Evolutionary conservation across 2,329 filamentous ascomycete species (phyloP).

Genomic region (Madurella fahalii): DNA sequence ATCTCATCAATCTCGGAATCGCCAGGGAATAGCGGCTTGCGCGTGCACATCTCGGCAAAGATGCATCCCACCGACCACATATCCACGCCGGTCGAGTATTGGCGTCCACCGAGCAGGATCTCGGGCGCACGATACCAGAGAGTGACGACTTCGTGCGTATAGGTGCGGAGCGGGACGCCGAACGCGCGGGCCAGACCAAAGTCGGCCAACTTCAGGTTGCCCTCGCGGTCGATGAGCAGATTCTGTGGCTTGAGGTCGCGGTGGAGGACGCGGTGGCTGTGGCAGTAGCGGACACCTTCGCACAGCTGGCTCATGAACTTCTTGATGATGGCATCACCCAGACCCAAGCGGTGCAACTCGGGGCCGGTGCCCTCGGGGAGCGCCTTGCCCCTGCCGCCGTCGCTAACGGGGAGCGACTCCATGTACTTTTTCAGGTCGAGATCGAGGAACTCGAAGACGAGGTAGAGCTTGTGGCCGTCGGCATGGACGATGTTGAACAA

Average conservation of each 20-base stretch:
- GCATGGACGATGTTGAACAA: constrained; percentile 86
- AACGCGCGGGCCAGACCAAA: constrained; percentile 86
- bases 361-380: constrained; percentile 68
- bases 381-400: constrained; percentile 76
- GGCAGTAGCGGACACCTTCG: constrained; percentile 77
- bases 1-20: constrained; percentile 92
- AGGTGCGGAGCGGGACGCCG: constrained; percentile 80
- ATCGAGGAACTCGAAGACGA: constrained; percentile 85
- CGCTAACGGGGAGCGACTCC: constrained; percentile 76
- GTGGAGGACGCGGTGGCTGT: constrained; percentile 78
- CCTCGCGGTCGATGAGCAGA: constrained; percentile 76
- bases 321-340: constrained; percentile 79
- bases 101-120: constrained; percentile 79
- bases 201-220: constrained; percentile 81
- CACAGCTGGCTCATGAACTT: constrained; percentile 87
- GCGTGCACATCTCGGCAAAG: constrained; percentile 89
- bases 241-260: constrained; percentile 86
- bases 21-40: constrained; percentile 82
- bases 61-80: constrained; percentile 93
- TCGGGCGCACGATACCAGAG: constrained; percentile 86
- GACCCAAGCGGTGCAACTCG: constrained; percentile 60
- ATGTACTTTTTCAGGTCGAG: constrained; percentile 91
- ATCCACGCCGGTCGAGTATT: constrained; percentile 89
- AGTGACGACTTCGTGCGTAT: constrained; percentile 89
- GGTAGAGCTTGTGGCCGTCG: constrained; percentile 87